Evolutionary conservation across 2,329 filamentous ascomycete species (phyloP).

Genomic region (Phialophora macrospora): DNA sequence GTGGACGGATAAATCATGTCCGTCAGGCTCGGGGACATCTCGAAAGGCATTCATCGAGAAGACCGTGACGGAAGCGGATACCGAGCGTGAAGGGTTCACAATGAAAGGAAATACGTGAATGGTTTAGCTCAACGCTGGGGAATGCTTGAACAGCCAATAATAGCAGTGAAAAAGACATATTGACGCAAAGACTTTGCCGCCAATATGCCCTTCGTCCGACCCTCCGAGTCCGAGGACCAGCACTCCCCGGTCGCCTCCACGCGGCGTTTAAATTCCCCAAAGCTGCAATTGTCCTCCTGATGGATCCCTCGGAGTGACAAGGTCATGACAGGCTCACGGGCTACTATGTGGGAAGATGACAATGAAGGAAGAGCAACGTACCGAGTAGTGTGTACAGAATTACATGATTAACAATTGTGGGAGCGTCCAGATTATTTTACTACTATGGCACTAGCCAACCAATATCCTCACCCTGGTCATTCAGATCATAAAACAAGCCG

Average conservation of each 20-base stretch:
- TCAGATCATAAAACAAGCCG: constrained; percentile 9
- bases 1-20: neutral
- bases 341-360: too few species aligned
- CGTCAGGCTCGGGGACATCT: neutral
- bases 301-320: too few species aligned
- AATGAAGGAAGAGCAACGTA: too few species aligned
- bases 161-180: neutral
- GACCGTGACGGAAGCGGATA: neutral
- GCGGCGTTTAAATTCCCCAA: too few species aligned
- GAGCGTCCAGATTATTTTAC: neutral
- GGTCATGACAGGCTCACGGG: too few species aligned
- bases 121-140: neutral
- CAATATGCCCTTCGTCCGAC: neutral
- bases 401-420: neutral
- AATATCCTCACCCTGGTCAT: neutral
- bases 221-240: neutral
- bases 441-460: neutral
- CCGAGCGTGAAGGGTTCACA: neutral
- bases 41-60: neutral
- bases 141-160: neutral
- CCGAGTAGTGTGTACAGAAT: too few species aligned
- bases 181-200: neutral
- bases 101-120: neutral
- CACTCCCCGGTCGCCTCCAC: neutral
- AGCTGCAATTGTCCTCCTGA: too few species aligned